Evolutionary conservation across 2,329 filamentous ascomycete species (phyloP).

Genomic region (Pseudogymnoascus sp.): DNA sequence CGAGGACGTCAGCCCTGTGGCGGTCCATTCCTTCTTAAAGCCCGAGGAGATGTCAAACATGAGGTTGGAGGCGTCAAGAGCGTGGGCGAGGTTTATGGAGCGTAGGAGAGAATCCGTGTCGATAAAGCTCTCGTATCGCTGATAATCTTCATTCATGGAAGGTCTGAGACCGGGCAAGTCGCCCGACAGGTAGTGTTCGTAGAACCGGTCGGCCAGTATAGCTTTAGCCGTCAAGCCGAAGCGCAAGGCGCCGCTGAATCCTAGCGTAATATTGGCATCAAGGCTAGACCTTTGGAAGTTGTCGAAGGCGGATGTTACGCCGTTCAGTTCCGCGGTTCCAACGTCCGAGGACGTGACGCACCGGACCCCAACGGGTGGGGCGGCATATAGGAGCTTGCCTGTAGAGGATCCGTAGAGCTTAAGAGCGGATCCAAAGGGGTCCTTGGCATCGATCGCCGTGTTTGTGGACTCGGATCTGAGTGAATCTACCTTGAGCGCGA

Average conservation of each 20-base stretch:
- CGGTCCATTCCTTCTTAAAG: neutral
- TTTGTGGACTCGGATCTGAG: neutral
- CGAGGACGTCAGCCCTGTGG: neutral
- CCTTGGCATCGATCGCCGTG: neutral
- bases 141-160: too few species aligned
- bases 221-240: neutral
- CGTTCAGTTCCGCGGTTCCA: neutral
- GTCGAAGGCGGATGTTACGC: neutral
- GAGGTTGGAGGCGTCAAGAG: neutral
- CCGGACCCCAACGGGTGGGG: neutral
- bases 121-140: neutral
- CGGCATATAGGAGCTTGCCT: neutral
- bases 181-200: neutral
- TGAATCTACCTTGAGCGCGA: neutral
- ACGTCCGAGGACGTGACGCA: neutral
- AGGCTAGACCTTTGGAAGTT: neutral
- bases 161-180: neutral
- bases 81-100: neutral
- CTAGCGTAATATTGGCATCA: neutral
- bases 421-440: neutral
- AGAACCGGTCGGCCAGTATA: neutral
- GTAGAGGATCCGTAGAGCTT: neutral
- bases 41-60: neutral
- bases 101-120: neutral
- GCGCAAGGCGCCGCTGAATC: neutral